These are phyloP conservation scores for Lasiosphaeria ovina DNA, from an alignment of 495 filamentous ascomycete genomes.

Conservation along the genomic window DNA sequence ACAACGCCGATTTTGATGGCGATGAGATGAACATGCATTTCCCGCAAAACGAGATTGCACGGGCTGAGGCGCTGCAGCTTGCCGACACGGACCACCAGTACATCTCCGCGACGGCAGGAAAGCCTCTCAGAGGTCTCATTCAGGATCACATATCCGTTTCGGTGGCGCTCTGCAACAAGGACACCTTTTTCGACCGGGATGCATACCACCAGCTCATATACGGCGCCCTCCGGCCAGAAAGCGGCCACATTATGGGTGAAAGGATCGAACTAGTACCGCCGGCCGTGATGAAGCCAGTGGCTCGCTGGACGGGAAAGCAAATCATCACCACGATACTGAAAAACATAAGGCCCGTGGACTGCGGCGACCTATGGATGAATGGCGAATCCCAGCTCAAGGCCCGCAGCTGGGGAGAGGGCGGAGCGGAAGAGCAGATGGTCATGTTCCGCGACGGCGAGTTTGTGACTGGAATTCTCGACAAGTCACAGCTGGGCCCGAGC, in stretches of 20 bases:
- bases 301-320: conserved; percentile 97
- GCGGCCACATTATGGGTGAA: conserved; percentile 67
- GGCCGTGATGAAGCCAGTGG: conserved; percentile 75
- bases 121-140: conserved; percentile 92
- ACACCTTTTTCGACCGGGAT: conserved; percentile 87
- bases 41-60: conserved; percentile 92
- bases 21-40: conserved; percentile 99
- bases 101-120: conserved; percentile 87
- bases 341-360: conserved; percentile 77
- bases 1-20: conserved; percentile 99
- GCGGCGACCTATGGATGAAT: conserved; percentile 74
- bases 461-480: conserved; percentile 89
- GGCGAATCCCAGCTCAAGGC: conserved; percentile 73
- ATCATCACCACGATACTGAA: conserved; percentile 88
- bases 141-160: conserved; percentile 98
- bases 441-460: conserved; percentile 84
- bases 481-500: conserved; percentile 87
- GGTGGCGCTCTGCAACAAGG: conserved; percentile 83
- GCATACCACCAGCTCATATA: conserved; percentile 93
- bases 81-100: conserved; percentile 98
- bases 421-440: conserved; percentile 68
- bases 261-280: conserved; percentile 77
- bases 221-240: conserved; percentile 83
- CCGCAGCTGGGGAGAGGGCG: conserved; percentile 64
- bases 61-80: conserved; percentile 85